Evolutionary conservation across 805 yeast species (phyloP), one percentile per base, ranked within the genome.

Genomic region (Candida succiphila): DNA sequence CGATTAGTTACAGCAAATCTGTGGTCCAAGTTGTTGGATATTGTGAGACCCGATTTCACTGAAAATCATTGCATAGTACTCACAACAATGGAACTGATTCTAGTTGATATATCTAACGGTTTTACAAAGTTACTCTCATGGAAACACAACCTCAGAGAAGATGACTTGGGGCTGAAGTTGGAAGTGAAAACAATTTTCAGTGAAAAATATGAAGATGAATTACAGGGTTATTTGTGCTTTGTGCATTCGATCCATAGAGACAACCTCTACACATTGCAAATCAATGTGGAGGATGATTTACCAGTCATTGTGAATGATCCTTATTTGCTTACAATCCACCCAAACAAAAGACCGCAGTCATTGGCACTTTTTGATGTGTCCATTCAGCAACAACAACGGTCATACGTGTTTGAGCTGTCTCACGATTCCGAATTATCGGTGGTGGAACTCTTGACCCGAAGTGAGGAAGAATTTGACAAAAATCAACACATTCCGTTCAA

Each of bases 31-130:
- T 41, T 78, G 2, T 50, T 67, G 29, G 84, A 75, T 35, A 52
- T 67, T 33, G 45, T 37, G 16, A 49, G 50, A 28, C 50, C 60
- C 10, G 34, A 37, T 10, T 27, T 32, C 4, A 47, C 47, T 26
- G 61, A 51, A 7, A 42, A 56, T 3, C 59, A 64, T 37, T 56
- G 67, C 4, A 65, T 80, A 27, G 44, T 82, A 5, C 54, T 86
- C 19, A 83, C 94, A 0, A 67, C 86, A 1, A 71, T 67, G 36
- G 88, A 82, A 44, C 33, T 87, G 7, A 66, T 74, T 0, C 58
- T 87, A 65, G 43, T 78, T 15, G 60, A 60, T 10, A 30, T 43
- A 3, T 49, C 49, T 14, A 34, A 42, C 13, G 54, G 56, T 10
- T 47, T 72, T n/a, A 55, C 55, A 21, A 63, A 81, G 37, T 38